These are phyloP conservation scores for Persicaria tinctoria DNA, from an alignment of 148 eudicot genomes.

Conservation along the genomic window DNA sequence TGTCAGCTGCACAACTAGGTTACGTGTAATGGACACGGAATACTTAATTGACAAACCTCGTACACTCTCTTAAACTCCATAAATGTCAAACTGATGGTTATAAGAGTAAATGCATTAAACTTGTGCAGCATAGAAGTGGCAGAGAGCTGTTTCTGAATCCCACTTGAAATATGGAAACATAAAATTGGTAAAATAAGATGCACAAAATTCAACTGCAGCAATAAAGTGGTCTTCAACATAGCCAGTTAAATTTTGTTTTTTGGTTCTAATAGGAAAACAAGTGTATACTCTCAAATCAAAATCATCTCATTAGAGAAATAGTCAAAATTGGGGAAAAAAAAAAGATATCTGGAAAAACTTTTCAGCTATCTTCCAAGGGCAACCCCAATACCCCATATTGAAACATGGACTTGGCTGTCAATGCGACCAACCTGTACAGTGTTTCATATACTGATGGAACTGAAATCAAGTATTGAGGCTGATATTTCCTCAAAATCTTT, in stretches of 20 bases:
- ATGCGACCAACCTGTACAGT: conserved; percentile 59
- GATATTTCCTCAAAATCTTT: conserved; percentile 81
- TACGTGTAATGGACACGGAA: not conserved
- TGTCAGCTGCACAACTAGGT: not conserved
- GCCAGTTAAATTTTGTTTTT: not conserved
- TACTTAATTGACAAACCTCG: conserved; percentile 45
- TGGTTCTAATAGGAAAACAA: not conserved
- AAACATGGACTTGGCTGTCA: not conserved
- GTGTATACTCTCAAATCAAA: not conserved
- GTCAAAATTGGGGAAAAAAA: not conserved
- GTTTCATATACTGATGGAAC: conserved; percentile 91
- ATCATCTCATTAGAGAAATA: not conserved
- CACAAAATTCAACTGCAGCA: not conserved
- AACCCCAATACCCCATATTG: not conserved
- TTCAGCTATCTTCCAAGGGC: not conserved
- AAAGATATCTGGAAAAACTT: not conserved
- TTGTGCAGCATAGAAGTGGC: conserved; percentile 53
- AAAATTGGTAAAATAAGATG: conserved; percentile 1
- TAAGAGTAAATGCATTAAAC: conserved; percentile 43
- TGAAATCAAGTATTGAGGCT: conserved; percentile 76
- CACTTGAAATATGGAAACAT: conserved; percentile 41
- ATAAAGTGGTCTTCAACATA: not conserved
- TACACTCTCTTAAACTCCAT: conserved; percentile 79
- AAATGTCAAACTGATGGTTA: conserved; percentile 71
- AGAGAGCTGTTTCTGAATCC: conserved; percentile 68